These are phyloP conservation scores for Xylaria polymorpha DNA, from an alignment of 2,329 filamentous ascomycete species.

Conservation along the genomic window DNA sequence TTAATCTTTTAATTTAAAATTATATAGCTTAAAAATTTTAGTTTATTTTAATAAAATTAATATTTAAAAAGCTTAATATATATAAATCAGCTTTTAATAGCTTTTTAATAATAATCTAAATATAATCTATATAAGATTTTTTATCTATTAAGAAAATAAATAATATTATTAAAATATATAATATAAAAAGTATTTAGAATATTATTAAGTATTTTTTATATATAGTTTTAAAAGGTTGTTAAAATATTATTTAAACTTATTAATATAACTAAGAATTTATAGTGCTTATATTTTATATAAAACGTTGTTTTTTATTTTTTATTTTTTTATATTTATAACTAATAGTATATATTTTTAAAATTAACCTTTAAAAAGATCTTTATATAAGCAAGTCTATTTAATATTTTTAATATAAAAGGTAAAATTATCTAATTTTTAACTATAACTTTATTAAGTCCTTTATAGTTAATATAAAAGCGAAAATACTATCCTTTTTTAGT, in stretches of 20 bases:
- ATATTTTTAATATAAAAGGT: conserved; percentile 4
- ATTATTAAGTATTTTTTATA: conserved; percentile 16
- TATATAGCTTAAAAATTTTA: conserved; percentile 19
- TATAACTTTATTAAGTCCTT: neutral
- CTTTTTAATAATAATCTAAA: conserved; percentile 19
- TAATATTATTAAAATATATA: conserved; percentile 20
- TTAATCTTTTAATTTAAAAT: conserved; percentile 2
- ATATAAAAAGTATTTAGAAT: conserved; percentile 21
- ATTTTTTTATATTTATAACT: too few species aligned
- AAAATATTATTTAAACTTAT: conserved; percentile 14
- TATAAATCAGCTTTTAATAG: conserved; percentile 16
- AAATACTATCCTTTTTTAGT: too few species aligned
- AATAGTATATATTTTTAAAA: too few species aligned
- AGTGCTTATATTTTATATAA: conserved; percentile 12
- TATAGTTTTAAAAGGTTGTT: conserved; percentile 20
- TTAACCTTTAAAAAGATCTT: too few species aligned
- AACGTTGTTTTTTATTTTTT: conserved; percentile 18
- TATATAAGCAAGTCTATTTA: too few species aligned
- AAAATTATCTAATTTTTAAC: neutral
- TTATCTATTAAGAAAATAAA: conserved; percentile 12
- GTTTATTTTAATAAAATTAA: conserved; percentile 22
- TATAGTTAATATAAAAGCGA: too few species aligned
- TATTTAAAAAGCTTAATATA: conserved; percentile 12
- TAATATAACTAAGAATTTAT: conserved; percentile 18
- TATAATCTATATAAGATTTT: conserved; percentile 23